Evolutionary conservation across 805 yeast species (phyloP).

Genomic region (Sugiyamaella marilandica): DNA sequence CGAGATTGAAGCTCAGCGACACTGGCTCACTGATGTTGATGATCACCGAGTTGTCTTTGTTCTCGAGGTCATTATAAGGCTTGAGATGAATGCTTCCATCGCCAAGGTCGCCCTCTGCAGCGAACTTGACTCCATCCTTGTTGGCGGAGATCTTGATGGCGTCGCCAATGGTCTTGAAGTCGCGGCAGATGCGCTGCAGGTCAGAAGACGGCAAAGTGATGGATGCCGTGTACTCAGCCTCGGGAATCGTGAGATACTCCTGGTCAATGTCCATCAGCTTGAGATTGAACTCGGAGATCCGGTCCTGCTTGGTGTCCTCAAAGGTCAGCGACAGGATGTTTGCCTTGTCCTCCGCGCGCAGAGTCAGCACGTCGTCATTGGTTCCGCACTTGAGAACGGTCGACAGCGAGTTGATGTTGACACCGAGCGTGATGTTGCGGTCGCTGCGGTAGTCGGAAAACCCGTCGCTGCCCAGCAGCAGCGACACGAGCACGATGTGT

Average conservation of each 20-base stretch:
- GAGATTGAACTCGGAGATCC: conserved; percentile 85
- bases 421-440: conserved; percentile 84
- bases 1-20: conserved; percentile 83
- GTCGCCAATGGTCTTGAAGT: conserved; percentile 80
- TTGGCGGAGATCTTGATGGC: conserved; percentile 80
- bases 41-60: conserved; percentile 64
- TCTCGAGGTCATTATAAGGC: conserved; percentile 74
- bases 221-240: conserved; percentile 82
- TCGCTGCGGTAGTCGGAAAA: conserved; percentile 94
- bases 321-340: conserved; percentile 75
- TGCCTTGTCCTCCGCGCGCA: conserved; percentile 85
- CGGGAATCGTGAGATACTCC: conserved; percentile 89
- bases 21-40: conserved; percentile 84
- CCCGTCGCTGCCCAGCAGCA: conserved; percentile 81
- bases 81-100: conserved; percentile 80
- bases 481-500: conserved; percentile 84
- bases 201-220: conserved; percentile 84
- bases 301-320: conserved; percentile 86
- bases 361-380: conserved; percentile 79
- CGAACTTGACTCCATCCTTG: conserved; percentile 86
- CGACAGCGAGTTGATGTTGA: conserved; percentile 80
- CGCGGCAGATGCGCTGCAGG: conserved; percentile 85
- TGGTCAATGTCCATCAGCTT: conserved; percentile 96
- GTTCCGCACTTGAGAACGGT: conserved; percentile 90
- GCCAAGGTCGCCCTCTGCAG: conserved; percentile 89